These are phyloP conservation scores for Lodderomyces margitis DNA, from an alignment of 1,139 yeast genomes.

Conservation along the genomic window DNA sequence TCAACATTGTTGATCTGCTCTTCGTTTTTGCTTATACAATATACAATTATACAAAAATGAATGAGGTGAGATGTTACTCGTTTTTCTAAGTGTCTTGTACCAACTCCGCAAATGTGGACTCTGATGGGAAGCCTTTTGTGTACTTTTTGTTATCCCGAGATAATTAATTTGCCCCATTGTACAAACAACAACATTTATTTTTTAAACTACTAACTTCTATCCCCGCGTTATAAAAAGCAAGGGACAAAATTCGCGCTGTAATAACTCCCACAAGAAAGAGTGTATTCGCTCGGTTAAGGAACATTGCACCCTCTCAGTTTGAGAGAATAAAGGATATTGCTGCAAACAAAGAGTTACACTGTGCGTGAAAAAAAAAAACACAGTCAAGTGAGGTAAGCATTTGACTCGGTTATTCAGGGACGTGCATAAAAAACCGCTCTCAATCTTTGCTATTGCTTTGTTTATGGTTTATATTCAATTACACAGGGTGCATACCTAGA, in stretches of 20 bases:
- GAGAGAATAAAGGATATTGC: neutral
- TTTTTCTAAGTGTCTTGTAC: too few species aligned
- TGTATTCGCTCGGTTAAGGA: too few species aligned
- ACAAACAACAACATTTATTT: too few species aligned
- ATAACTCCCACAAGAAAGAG: neutral
- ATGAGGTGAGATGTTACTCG: too few species aligned
- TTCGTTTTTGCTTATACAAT: too few species aligned
- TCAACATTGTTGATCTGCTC: too few species aligned
- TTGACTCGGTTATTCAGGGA: neutral
- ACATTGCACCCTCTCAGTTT: too few species aligned
- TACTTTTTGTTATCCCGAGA: neutral
- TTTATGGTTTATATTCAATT: neutral
- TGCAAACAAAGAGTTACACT: too few species aligned
- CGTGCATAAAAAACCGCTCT: neutral
- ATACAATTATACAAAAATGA: too few species aligned
- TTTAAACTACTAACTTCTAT: neutral
- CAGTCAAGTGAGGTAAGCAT: neutral
- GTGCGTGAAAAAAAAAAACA: too few species aligned
- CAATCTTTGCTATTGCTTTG: neutral
- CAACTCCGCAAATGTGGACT: too few species aligned
- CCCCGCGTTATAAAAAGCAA: neutral
- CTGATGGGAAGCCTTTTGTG: neutral
- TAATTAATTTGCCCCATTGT: too few species aligned
- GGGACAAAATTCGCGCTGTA: neutral
- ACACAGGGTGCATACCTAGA: neutral